Percentiles rank a stretch among this genome's conserved stretches.
These are phyloP conservation scores for Rhizophora apiculata DNA, from an alignment of 345 rosid genomes.

Conservation along the genomic window DNA sequence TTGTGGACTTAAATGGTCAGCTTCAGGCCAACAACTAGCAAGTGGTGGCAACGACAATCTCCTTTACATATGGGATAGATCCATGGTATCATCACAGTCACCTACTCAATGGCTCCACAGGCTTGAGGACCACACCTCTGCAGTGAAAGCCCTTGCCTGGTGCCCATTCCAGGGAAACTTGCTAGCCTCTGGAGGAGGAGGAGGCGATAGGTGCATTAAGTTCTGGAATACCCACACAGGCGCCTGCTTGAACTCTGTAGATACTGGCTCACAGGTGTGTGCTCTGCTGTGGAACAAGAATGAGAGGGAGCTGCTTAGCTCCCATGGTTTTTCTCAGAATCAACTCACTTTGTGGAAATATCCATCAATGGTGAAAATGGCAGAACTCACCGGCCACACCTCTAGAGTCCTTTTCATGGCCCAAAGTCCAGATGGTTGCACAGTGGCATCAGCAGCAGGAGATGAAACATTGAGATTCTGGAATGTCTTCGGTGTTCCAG, in stretches of 20 bases:
- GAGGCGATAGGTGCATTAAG: slow-evolving; percentile 35
- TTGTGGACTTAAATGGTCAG: slow-evolving; percentile 29
- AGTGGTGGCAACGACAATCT: slow-evolving; percentile 28
- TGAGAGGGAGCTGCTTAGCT: slow-evolving; percentile 44
- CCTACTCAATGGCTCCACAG: slow-evolving; percentile 46
- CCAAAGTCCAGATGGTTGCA: slow-evolving; percentile 64
- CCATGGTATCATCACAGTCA: slow-evolving; percentile 36
- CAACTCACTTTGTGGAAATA: slow-evolving; percentile 45
- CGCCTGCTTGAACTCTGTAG: slow-evolving; percentile 45
- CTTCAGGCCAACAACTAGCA: slow-evolving; percentile 27
- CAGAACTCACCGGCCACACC: slow-evolving; percentile 42
- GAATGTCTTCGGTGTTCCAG: slow-evolving; percentile 60
- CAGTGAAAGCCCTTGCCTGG: slow-evolving; percentile 52
- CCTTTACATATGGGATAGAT: slow-evolving; percentile 23
- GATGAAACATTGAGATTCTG: slow-evolving; percentile 59
- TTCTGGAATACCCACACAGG: slow-evolving; percentile 50
- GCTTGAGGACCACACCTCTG: slow-evolving; percentile 45
- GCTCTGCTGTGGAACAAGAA: slow-evolving; percentile 45
- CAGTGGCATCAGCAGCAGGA: slow-evolving; percentile 67
- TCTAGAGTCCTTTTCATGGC: slow-evolving; percentile 46
- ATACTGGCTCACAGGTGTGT: slow-evolving; percentile 44
- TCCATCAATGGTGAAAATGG: slow-evolving; percentile 48
- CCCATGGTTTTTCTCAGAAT: slow-evolving; percentile 45
- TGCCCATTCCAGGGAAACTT: slow-evolving; percentile 49
- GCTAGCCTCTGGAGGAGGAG: slow-evolving; percentile 50